phyloP scores from a whole-genome alignment of 495 filamentous ascomycete genomes.

The Penicillium arizonense region DNA sequence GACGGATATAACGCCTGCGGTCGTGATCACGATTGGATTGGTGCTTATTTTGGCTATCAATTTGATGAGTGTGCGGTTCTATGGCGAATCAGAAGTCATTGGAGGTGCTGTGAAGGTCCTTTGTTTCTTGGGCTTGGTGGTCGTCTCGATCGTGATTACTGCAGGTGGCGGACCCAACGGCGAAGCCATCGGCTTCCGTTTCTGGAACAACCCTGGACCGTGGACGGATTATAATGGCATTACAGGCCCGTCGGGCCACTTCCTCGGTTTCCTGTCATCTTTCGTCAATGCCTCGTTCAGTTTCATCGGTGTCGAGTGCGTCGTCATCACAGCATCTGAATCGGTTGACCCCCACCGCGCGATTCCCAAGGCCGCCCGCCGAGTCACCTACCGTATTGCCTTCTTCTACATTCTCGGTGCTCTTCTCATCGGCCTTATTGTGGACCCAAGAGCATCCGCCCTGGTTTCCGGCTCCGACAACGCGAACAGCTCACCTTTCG shows the following conservation, averaged over 20 bases:
- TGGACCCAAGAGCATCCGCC: slow-evolving; percentile 38
- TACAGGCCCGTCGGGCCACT: slow-evolving; percentile 36
- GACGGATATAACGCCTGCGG: slow-evolving; percentile 50
- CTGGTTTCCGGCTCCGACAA: slow-evolving; percentile 54
- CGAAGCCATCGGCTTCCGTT: slow-evolving; percentile 66
- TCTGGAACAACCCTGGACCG: slow-evolving; percentile 56
- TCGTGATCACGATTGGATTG: slow-evolving; percentile 70
- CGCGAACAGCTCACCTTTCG: slow-evolving; percentile 52
- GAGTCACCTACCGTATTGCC: slow-evolving; percentile 81
- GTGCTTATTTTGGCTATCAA: slow-evolving; percentile 65
- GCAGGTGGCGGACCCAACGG: slow-evolving; percentile 62
- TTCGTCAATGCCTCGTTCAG: slow-evolving; percentile 50
- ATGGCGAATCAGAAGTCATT: slow-evolving; percentile 73
- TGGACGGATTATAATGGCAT: slow-evolving; percentile 36
- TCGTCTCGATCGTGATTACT: slow-evolving; percentile 67
- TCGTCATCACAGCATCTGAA: slow-evolving; percentile 80
- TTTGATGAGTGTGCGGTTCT: slow-evolving; percentile 65
- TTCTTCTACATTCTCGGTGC: slow-evolving; percentile 72
- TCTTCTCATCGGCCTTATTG: slow-evolving; percentile 55
- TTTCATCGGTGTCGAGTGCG: slow-evolving; percentile 64
- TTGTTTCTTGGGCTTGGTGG: slow-evolving; percentile 67
- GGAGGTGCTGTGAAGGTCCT: slow-evolving; percentile 74
- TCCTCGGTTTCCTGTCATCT: slow-evolving; percentile 44
- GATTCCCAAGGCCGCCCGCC: slow-evolving; percentile 76
- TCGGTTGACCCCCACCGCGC: slow-evolving; percentile 73